Conservation (phyloP, 2,329 filamentous ascomycete species). For the Sclerotinia minor region DNA sequence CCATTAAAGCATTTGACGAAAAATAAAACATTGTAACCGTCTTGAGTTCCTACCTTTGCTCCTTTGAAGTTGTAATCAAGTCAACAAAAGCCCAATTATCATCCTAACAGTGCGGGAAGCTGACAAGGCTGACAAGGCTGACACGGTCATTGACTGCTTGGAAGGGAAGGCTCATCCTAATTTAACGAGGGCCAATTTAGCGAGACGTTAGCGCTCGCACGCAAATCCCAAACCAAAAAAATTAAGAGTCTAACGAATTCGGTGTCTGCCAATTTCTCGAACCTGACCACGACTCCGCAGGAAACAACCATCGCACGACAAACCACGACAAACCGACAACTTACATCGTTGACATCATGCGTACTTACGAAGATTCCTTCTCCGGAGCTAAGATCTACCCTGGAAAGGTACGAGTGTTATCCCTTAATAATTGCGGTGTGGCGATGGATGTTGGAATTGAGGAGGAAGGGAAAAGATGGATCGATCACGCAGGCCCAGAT, state of each 20-base stretch:
- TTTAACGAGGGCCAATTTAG: constrained; percentile 23
- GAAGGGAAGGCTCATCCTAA: not conserved
- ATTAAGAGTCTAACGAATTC: constrained; percentile 26
- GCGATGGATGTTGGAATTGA: constrained; percentile 26
- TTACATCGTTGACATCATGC: constrained; percentile 39
- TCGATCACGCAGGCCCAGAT: not conserved
- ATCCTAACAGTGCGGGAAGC: not conserved
- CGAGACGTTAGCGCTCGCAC: constrained; percentile 23
- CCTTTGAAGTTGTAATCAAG: not conserved
- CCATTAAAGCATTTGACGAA: too few relatives aligned
- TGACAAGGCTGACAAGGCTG: constrained; percentile 16
- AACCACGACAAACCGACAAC: constrained; percentile 29
- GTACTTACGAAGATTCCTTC: constrained; percentile 72
- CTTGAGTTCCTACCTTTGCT: fast-evolving
- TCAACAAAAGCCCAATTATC: not conserved
- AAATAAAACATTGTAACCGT: too few relatives aligned
- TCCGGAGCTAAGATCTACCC: constrained; percentile 78
- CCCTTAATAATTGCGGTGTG: constrained; percentile 28
- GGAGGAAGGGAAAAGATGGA: constrained; percentile 20
- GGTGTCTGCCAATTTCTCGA: constrained; percentile 29
- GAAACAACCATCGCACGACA: constrained; percentile 34
- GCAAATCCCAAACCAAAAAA: constrained; percentile 23
- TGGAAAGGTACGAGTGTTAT: constrained; percentile 63
- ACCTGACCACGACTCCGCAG: constrained; percentile 32
- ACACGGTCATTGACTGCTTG: not conserved